phyloP scores from a whole-genome alignment of 169 alveolate species.

The Eimeria sp. region DNA sequence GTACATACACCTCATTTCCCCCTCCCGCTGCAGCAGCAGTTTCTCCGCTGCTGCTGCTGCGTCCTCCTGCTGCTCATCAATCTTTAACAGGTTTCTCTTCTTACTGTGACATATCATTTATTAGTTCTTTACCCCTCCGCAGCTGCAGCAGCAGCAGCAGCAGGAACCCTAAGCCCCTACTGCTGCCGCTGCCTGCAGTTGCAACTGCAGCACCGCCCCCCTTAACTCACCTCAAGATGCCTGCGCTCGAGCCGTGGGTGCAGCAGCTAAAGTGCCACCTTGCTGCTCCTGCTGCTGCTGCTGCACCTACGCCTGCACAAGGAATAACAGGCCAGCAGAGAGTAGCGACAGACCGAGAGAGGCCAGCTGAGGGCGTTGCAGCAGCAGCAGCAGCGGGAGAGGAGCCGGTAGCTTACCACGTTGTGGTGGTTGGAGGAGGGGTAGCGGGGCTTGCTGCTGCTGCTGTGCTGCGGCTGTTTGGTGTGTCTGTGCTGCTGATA shows the following conservation, averaged over 20 bases:
- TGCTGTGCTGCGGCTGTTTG: constrained; percentile 54
- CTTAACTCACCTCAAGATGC: not conserved
- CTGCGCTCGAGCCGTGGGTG: constrained; percentile 28
- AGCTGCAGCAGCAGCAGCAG: too few relatives aligned
- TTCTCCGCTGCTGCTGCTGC: constrained; percentile 16
- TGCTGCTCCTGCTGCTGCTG: too few relatives aligned
- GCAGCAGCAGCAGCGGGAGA: constrained; percentile 16
- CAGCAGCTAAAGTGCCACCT: not conserved
- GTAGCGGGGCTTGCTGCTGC: constrained; percentile 62
- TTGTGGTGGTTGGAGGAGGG: constrained; percentile 54
- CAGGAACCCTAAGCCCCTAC: not conserved
- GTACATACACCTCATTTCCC: constrained; percentile 14
- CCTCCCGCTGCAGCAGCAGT: constrained; percentile 21
- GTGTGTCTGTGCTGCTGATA: constrained; percentile 28
- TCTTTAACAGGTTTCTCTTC: constrained; percentile 18
- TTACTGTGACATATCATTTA: not conserved
- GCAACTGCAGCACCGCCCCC: constrained; percentile 71
- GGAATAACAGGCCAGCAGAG: not conserved
- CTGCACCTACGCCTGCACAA: not conserved
- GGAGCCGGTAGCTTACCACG: constrained; percentile 47
- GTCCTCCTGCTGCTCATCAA: constrained; percentile 42
- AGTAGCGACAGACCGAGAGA: not conserved
- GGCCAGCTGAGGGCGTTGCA: not conserved
- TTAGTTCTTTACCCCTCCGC: not conserved
- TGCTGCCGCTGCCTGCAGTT: constrained; percentile 32